These are phyloP conservation scores for Alternaria longipes DNA, from an alignment of 2,329 filamentous ascomycete genomes.

Conservation along the genomic window DNA sequence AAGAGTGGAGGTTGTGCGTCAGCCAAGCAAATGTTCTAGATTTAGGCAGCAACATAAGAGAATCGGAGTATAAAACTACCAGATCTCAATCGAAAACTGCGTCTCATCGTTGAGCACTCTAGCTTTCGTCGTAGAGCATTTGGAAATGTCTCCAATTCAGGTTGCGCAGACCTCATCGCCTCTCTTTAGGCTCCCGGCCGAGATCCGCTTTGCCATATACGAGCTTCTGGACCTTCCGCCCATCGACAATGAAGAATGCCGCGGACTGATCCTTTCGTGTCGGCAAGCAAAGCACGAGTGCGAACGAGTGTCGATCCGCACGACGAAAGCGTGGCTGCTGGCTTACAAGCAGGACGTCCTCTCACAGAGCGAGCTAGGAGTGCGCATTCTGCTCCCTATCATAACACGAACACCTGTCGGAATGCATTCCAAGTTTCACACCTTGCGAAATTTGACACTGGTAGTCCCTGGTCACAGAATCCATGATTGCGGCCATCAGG, in stretches of 20 bases:
- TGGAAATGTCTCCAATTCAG: background rate
- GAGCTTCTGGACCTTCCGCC: constrained; percentile 5
- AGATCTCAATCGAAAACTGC: background rate
- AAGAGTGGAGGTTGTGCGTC: background rate
- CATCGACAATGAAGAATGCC: background rate
- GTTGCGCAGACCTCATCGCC: background rate
- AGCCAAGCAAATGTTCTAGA: background rate
- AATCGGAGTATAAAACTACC: background rate
- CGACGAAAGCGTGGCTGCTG: background rate
- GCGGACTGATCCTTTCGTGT: constrained; percentile 3
- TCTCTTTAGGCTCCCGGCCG: constrained; percentile 1
- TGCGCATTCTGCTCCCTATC: constrained; percentile 1
- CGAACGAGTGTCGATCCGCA: background rate
- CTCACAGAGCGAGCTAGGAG: background rate
- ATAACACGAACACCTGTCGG: background rate
- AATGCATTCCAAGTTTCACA: constrained; percentile 5
- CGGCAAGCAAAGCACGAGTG: constrained; percentile 2
- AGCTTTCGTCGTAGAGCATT: background rate
- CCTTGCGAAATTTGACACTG: background rate
- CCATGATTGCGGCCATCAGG: background rate
- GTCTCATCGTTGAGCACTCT: background rate
- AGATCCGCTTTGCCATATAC: constrained; percentile 5
- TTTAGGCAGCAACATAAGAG: background rate
- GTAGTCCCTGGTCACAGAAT: background rate
- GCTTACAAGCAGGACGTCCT: background rate